Conservation (phyloP, 164 flowering plant species). For the Cinnamomum chago region DNA sequence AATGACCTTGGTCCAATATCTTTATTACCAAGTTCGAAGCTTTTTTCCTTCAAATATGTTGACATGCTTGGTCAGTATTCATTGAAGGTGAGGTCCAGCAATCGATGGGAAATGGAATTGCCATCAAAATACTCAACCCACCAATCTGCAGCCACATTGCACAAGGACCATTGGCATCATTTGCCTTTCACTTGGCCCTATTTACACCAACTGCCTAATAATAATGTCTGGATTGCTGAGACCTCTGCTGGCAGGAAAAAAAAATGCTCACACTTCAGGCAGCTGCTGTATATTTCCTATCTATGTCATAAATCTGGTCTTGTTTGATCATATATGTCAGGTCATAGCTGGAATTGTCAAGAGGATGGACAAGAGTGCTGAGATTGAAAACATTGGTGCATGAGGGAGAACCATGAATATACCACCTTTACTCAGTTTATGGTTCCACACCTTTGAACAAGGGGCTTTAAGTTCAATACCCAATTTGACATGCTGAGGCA, state of each 20-base stretch:
- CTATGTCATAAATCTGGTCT: background rate
- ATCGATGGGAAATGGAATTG: background rate
- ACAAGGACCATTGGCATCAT: no score
- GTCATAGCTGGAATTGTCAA: slow-evolving; percentile 94
- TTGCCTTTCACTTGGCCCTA: no score
- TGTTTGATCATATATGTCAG: slow-evolving; percentile 29
- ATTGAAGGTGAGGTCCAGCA: background rate
- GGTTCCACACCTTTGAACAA: background rate
- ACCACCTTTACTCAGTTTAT: no score
- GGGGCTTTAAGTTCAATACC: background rate
- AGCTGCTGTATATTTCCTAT: background rate
- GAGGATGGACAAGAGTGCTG: slow-evolving; percentile 71
- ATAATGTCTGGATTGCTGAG: no score
- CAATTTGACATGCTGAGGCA: background rate
- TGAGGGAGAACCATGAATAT: slow-evolving; percentile 21
- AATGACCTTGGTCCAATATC: background rate
- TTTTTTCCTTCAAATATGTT: background rate
- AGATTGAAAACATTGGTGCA: slow-evolving; percentile 60
- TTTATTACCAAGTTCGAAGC: background rate
- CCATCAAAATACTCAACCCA: background rate
- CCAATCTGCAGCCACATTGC: background rate
- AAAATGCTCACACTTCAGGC: no score
- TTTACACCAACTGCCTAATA: no score
- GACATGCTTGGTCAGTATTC: background rate
- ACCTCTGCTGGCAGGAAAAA: no score